These are phyloP conservation scores for Dryadomyces quercus-mongolicae DNA, from an alignment of 2,329 filamentous ascomycete species.

Conservation along the genomic window DNA sequence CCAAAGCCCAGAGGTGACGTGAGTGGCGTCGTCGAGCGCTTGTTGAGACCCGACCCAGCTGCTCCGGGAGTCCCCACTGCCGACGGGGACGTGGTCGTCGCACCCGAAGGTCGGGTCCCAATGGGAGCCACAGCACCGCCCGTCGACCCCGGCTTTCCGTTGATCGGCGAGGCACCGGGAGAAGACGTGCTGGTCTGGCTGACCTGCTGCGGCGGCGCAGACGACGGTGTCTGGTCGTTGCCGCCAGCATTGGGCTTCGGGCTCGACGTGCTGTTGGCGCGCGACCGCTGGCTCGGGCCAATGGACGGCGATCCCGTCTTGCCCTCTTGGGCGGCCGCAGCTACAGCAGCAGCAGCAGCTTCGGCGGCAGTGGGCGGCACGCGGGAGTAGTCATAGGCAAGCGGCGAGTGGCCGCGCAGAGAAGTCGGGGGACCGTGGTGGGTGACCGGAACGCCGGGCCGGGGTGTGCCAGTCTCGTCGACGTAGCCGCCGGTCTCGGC, in stretches of 20 bases:
- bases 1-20: constrained; percentile 76
- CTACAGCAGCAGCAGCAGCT: constrained; percentile 8
- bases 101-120: constrained; percentile 65
- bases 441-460: constrained; percentile 54
- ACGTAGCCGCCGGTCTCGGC: constrained; percentile 54
- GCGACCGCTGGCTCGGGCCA: constrained; percentile 44
- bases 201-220: constrained; percentile 53
- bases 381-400: constrained; percentile 56
- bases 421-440: constrained; percentile 42
- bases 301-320: constrained; percentile 31
- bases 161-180: constrained; percentile 65
- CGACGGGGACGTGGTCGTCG: constrained; percentile 25
- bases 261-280: constrained; percentile 75
- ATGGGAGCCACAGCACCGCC: constrained; percentile 69
- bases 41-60: constrained; percentile 51
- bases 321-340: constrained; percentile 2
- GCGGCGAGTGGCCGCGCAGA: constrained; percentile 65
- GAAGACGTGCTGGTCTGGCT: constrained; percentile 79
- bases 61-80: constrained; percentile 27
- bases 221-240: constrained; percentile 28
- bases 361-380: constrained; percentile 23
- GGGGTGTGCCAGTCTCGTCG: constrained; percentile 53
- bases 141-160: constrained; percentile 39
- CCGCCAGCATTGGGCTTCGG: constrained; percentile 55
- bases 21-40: constrained; percentile 79